Conservation (phyloP, 495 filamentous ascomycete species). For the Aspergillus nidulans region DNA sequence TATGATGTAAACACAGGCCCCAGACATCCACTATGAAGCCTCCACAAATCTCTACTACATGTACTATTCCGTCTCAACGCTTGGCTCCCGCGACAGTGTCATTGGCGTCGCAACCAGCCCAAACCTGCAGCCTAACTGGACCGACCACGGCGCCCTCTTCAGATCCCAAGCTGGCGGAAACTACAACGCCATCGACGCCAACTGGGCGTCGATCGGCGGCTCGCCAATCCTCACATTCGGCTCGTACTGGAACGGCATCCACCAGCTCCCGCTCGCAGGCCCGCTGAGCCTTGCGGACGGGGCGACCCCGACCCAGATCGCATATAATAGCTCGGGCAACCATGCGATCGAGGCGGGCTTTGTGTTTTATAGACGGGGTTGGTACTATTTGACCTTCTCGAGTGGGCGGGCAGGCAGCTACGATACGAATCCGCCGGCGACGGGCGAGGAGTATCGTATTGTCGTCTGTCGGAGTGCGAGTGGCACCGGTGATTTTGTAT, state of each 20-base stretch:
- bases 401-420: slow-evolving; percentile 59
- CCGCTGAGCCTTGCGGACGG: slow-evolving; percentile 35
- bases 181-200: slow-evolving; percentile 71
- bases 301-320: slow-evolving; percentile 43
- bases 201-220: slow-evolving; percentile 48
- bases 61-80: slow-evolving; percentile 65
- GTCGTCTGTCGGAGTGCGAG: slow-evolving; percentile 54
- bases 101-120: slow-evolving; percentile 67
- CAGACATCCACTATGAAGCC: slow-evolving; percentile 56
- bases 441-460: slow-evolving; percentile 64
- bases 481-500: slow-evolving; percentile 52
- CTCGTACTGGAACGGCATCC: slow-evolving; percentile 65
- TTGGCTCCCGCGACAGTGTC: slow-evolving; percentile 58
- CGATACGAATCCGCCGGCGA: slow-evolving; percentile 38
- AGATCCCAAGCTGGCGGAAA: slow-evolving; percentile 35
- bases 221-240: slow-evolving; percentile 60
- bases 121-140: slow-evolving; percentile 59
- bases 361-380: slow-evolving; percentile 50
- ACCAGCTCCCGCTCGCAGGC: slow-evolving; percentile 53
- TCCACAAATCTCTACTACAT: slow-evolving; percentile 55
- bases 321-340: slow-evolving; percentile 49
- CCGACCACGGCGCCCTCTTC: slow-evolving; percentile 45
- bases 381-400: slow-evolving; percentile 66
- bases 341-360: slow-evolving; percentile 57
- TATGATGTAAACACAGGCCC: slow-evolving; percentile 48